phyloP scores from a whole-genome alignment of 129 eudicot species.

The Sambucus nigra region DNA sequence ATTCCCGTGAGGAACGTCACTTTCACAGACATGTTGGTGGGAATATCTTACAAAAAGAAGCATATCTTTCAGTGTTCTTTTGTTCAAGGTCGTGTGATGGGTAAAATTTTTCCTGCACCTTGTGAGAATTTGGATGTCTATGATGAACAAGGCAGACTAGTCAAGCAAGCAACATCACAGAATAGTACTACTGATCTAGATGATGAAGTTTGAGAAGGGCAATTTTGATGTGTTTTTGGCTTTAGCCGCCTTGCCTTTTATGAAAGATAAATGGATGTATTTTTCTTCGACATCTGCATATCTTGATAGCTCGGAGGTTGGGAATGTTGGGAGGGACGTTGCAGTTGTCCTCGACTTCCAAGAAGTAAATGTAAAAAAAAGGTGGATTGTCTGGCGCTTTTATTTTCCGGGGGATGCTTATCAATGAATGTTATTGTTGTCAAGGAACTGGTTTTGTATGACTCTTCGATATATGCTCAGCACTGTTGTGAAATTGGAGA shows the following conservation, averaged over 20 bases:
- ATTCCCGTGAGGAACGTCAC: slow-evolving; percentile 43
- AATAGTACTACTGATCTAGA: slow-evolving; percentile 25
- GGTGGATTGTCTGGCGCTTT: no score
- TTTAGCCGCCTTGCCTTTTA: background rate
- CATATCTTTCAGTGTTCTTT: slow-evolving; percentile 51
- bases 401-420: no score
- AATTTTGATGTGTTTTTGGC: background rate
- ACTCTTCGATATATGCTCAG: no score
- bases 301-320: background rate
- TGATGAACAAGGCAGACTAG: slow-evolving; percentile 35
- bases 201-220: slow-evolving; percentile 26
- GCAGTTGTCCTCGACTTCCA: background rate
- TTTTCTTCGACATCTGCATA: no score
- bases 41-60: slow-evolving; percentile 55
- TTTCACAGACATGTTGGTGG: slow-evolving; percentile 42
- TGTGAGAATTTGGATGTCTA: slow-evolving; percentile 50
- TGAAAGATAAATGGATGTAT: no score
- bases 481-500: no score
- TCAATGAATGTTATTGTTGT: no score
- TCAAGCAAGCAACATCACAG: slow-evolving; percentile 15
- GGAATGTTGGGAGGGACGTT: background rate
- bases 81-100: slow-evolving; percentile 45
- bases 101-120: slow-evolving; percentile 39
- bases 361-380: no score
- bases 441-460: no score